These are phyloP conservation scores for Phytophthora nicotianae DNA, from an alignment of 352 stramenopile species.

Conservation along the genomic window DNA sequence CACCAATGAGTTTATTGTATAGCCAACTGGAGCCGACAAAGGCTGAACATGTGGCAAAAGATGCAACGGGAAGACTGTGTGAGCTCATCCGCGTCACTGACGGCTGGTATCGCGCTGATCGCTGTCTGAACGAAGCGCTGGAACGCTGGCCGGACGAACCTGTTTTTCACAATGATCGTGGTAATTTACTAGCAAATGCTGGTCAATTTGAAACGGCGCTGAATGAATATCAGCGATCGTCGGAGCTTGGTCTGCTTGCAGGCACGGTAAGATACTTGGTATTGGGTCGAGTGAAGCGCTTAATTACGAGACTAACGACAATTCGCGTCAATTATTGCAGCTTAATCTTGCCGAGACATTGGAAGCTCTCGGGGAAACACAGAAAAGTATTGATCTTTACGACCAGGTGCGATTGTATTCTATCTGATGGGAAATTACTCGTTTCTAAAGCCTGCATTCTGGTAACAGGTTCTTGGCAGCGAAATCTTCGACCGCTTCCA, in stretches of 20 bases:
- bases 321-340: constrained; percentile 28
- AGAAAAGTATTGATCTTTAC: constrained; percentile 60
- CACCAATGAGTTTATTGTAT: constrained; percentile 18
- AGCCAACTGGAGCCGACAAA: constrained; percentile 19
- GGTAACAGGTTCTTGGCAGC: constrained; percentile 35
- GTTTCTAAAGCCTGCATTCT: neutral
- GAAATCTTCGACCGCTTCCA: constrained; percentile 26
- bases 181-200: constrained; percentile 54
- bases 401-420: constrained; percentile 37
- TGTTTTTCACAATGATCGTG: constrained; percentile 63
- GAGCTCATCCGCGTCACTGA: constrained; percentile 59
- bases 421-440: neutral
- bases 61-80: constrained; percentile 52
- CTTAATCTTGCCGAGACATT: constrained; percentile 59
- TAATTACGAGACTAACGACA: neutral
- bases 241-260: constrained; percentile 44
- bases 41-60: constrained; percentile 38
- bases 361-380: constrained; percentile 61
- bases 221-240: constrained; percentile 56
- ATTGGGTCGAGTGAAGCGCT: neutral
- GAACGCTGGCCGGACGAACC: constrained; percentile 57
- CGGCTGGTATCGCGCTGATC: constrained; percentile 50
- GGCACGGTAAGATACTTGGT: constrained; percentile 46
- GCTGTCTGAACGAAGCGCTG: constrained; percentile 56
- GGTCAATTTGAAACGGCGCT: constrained; percentile 65